Conservation (phyloP, 2,329 filamentous ascomycete species). For the Zymoseptoria passerinii region DNA sequence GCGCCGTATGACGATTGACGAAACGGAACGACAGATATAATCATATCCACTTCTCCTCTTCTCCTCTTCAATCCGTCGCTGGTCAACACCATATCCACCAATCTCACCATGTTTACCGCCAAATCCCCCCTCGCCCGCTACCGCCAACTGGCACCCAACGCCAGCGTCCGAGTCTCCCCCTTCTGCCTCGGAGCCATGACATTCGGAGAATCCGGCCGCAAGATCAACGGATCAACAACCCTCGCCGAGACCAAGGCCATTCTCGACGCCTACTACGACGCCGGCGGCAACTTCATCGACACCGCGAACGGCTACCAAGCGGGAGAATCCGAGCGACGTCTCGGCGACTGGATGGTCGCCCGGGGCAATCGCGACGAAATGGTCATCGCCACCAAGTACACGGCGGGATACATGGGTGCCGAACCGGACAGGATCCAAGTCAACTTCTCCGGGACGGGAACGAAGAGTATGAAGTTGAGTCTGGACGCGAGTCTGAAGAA, state of each 20-base stretch:
- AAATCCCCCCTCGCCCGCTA: conserved; percentile 23
- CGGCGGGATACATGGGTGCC: conserved; percentile 20
- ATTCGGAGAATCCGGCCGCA: conserved; percentile 43
- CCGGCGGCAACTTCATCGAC: conserved; percentile 37
- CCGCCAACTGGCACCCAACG: conserved; percentile 42
- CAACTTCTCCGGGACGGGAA: conserved; percentile 53
- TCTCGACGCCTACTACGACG: conserved; percentile 27
- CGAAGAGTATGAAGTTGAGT: conserved; percentile 53
- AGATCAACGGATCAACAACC: conserved; percentile 36
- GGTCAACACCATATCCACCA: not conserved
- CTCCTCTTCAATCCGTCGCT: not conserved
- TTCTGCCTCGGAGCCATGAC: conserved; percentile 49
- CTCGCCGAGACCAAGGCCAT: conserved; percentile 23
- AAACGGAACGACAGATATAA: not conserved
- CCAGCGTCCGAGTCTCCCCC: conserved; percentile 43
- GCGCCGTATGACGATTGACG: not conserved
- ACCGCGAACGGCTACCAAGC: conserved; percentile 34
- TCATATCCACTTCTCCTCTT: not conserved
- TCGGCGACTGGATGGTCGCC: conserved; percentile 24
- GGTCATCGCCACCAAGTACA: conserved; percentile 46
- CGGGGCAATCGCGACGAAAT: conserved; percentile 53
- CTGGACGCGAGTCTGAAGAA: conserved; percentile 34
- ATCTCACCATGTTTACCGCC: not conserved
- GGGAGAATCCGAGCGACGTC: conserved; percentile 27
- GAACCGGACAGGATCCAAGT: conserved; percentile 25